These are phyloP conservation scores for Wallacemonas sp. DNA, from an alignment of 208 protist genomes.

Conservation along the genomic window DNA sequence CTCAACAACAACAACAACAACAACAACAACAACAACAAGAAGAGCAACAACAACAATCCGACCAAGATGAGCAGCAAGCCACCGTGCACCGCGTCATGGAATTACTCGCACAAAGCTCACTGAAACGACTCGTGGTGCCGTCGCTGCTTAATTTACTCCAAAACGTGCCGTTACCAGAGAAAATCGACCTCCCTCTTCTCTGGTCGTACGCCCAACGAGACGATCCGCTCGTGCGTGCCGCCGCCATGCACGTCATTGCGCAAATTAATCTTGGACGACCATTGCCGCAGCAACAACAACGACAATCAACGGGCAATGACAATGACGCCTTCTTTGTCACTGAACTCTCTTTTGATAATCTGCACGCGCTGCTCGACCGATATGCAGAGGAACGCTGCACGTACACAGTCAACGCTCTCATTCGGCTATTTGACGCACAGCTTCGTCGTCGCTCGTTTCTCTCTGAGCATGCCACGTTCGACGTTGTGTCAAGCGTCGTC, in stretches of 20 bases:
- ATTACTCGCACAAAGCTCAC: not conserved
- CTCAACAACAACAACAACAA: too few relatives aligned
- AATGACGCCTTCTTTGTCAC: too few relatives aligned
- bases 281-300: too few relatives aligned
- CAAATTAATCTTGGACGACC: not conserved
- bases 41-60: too few relatives aligned
- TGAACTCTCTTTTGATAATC: not conserved
- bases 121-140: conserved; percentile 2
- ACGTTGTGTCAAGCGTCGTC: not conserved
- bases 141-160: not conserved
- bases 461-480: not conserved
- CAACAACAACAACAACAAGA: too few relatives aligned
- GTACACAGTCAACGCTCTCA: conserved; percentile 5
- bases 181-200: not conserved
- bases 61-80: not conserved
- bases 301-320: not conserved
- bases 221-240: not conserved
- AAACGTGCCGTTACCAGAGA: too few relatives aligned
- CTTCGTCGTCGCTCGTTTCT: not conserved
- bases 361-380: not conserved
- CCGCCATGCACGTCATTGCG: not conserved
- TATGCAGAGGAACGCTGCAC: not conserved
- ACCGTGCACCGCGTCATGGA: not conserved
- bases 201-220: not conserved
- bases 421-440: not conserved